phyloP scores from a whole-genome alignment of 2,329 filamentous ascomycete genomes.

The Penicillium concentricum region DNA sequence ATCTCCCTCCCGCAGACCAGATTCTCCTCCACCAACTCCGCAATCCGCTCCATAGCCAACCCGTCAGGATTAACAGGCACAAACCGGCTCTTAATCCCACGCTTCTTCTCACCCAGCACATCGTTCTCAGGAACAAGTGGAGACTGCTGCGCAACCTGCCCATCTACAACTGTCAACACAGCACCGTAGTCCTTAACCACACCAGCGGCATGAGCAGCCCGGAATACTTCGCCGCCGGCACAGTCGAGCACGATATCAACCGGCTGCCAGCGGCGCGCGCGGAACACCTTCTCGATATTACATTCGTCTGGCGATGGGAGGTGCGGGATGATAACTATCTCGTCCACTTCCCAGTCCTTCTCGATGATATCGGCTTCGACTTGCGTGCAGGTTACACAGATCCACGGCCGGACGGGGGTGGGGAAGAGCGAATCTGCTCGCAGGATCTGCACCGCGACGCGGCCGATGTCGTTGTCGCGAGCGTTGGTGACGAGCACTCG shows the following conservation, averaged over 20 bases:
- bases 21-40: constrained; percentile 36
- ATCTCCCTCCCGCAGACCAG: constrained; percentile 35
- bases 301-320: constrained; percentile 25
- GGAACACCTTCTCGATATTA: constrained; percentile 35
- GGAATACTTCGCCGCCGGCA: constrained; percentile 33
- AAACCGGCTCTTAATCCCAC: constrained; percentile 33
- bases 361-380: constrained; percentile 30
- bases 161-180: constrained; percentile 37
- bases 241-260: constrained; percentile 46
- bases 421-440: constrained; percentile 36
- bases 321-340: constrained; percentile 31
- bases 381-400: constrained; percentile 37
- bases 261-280: constrained; percentile 30
- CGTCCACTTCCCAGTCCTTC: constrained; percentile 33
- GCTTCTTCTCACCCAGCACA: constrained; percentile 19
- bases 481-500: constrained; percentile 43
- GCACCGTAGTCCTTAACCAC: constrained; percentile 36
- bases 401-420: constrained; percentile 30
- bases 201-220: constrained; percentile 32
- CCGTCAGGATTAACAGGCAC: constrained; percentile 40
- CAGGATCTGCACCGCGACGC: constrained; percentile 39
- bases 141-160: constrained; percentile 23
- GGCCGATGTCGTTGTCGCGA: constrained; percentile 37
- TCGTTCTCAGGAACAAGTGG: constrained; percentile 16
- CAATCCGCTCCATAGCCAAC: constrained; percentile 34